Base-by-base conservation (phyloP, 1,284 basidiomycete species). In the Ganoderma lucidum region DNA sequence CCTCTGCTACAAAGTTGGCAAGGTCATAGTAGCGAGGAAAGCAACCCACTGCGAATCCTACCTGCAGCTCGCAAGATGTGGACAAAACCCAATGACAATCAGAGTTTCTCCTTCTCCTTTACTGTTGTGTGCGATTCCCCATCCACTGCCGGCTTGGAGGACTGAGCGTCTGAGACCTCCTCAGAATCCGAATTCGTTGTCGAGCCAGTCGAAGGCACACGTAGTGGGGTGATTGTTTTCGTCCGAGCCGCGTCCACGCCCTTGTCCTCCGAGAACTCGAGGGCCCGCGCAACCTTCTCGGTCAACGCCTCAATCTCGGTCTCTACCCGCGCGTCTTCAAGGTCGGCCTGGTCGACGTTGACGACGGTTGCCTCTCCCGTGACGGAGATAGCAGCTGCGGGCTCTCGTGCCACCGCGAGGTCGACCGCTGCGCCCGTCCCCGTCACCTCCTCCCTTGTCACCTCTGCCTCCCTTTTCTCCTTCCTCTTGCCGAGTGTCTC, bases 201-300 rank as follows among this genome's bases (percentile, higher is more conserved):
- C 30, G 51, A 39, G n/a, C 6, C 30, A 8, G 14, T 51, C 62
- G 65, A 6, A 10, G 17, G 42, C 1, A 55, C 23, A 12, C 32
- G 53, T 51, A 53, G 28, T 53, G 64, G 64, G 28, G 66, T 30
- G 62, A 60, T 53, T 12, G 68, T 65, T 41, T 61, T 63, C 8
- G 65, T 67, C 48, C 32, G 32, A 28, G 65, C 45, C 12, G 42
- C n/a, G 37, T 30, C 68, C 15, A 42, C 23, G 6, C 59, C 59
- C 28, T n/a, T 41, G 2, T 61, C 60, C 32, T 68, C 72, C 51
- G 72, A 68, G 9, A 73, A 48, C 55, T 65, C 72, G 6, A 73
- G 56, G 28, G 66, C 64, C 55, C 70, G 70, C 53, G 48, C 70
- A 28, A 73, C 51, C 48, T 66, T 60, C 64, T 66, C 56, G 23